Conservation (phyloP, 208 protist genomes). For the Acanthamoeba lenticulata region DNA sequence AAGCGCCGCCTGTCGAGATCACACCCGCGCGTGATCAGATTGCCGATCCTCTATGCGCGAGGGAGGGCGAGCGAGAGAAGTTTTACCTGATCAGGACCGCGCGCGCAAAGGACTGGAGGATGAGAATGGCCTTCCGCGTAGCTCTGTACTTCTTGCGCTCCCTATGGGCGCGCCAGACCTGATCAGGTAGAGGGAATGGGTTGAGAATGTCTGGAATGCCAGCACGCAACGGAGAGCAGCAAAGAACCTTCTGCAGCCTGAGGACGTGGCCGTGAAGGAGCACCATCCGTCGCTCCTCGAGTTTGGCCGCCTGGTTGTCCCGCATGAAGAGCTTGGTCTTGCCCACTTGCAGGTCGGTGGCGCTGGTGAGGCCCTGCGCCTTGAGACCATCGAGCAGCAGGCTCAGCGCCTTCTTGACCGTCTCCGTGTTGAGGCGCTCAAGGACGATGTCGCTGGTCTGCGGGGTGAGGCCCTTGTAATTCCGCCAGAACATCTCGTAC, state of each 20-base stretch:
- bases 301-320: neutral
- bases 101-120: neutral
- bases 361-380: neutral
- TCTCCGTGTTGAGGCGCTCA: neutral
- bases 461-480: neutral
- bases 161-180: neutral
- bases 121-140: neutral
- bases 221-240: no score
- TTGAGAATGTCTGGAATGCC: neutral
- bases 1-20: neutral
- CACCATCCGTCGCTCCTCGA: neutral
- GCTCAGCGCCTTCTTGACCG: neutral
- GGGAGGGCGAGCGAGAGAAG: neutral
- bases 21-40: neutral
- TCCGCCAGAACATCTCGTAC: neutral
- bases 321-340: constrained; percentile 41
- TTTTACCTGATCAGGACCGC: neutral
- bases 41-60: neutral
- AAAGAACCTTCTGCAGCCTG: neutral
- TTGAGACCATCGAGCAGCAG: neutral
- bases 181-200: neutral
- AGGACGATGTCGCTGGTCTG: neutral
- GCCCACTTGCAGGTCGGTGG: constrained; percentile 22
- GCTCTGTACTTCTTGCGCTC: neutral
- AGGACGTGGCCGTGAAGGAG: neutral